Base-by-base conservation (phyloP, 495 filamentous ascomycete species). In the Penicillium crystallinum region DNA sequence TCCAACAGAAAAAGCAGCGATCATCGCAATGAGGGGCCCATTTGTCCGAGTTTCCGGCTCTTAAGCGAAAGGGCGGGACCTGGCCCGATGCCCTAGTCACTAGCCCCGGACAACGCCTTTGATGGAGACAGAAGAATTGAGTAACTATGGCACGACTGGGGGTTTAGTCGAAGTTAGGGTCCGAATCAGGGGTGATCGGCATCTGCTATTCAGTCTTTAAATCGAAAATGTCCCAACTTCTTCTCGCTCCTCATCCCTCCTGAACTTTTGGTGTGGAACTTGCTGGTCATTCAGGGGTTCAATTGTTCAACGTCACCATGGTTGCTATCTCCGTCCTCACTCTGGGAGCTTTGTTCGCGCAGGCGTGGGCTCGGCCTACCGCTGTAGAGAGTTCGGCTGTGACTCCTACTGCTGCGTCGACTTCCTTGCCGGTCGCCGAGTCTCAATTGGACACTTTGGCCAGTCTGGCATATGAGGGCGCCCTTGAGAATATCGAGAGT, bases 361-460 rank as follows among this genome's bases (percentile, higher is more conserved):
- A 57, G 52, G 30, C 46, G 30, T 49, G 39, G 15, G 53, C 53
- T 22, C n/a, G 55, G 29, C 50, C 56, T 21, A 18, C 53, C 15
- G 30, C 43, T 33, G 25, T 41, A 10, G 21, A 50, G 18, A 40
- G 14, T 23, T 18, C 37, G 0, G 29, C 4, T 14, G 44, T 46
- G 1, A 38, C 49, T 23, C 51, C 62, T 46, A 55, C 51, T 0
- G 25, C 45, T 31, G 59, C 59, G 2, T 61, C 62, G 31, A 57
- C 55, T 19, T 62, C 56, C 1, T 48, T 54, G 10, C 51, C 52
- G 3, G 52, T 49, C 15, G 60, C 63, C 14, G 51, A 57, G 15
- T 45, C 44, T 15, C 60, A 63, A 39, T 40, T 66, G 9, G 53
- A 57, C 40, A 39, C 49, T 9, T 25, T 66, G 47, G 46, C 49